phyloP scores from a whole-genome alignment of 1,284 basidiomycete species.

The Moesziomyces parantarcticus region DNA sequence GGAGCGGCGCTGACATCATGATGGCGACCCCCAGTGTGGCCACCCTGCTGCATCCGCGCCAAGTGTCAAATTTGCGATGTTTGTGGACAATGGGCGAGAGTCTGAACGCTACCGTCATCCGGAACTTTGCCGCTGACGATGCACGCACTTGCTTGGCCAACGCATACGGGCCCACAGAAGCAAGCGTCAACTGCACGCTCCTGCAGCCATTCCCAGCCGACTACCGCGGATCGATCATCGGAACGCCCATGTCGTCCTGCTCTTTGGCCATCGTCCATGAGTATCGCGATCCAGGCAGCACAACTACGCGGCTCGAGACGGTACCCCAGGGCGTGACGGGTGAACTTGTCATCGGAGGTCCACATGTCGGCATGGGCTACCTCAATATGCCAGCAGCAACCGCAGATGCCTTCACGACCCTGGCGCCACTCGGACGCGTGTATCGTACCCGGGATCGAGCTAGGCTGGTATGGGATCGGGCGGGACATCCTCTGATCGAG shows the following conservation, averaged over 20 bases:
- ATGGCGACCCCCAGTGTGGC: constrained; percentile 39
- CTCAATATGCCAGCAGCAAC: constrained; percentile 16
- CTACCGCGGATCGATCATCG: constrained; percentile 27
- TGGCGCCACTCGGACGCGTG: constrained; percentile 11
- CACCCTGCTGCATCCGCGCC: constrained; percentile 10
- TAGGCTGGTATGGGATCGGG: constrained; percentile 20
- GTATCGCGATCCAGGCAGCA: background rate
- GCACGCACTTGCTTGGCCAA: constrained; percentile 13
- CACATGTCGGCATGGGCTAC: constrained; percentile 28
- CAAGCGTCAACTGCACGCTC: constrained; percentile 33
- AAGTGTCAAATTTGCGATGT: constrained; percentile 12
- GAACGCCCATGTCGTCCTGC: constrained; percentile 17
- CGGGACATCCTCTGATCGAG: constrained; percentile 19
- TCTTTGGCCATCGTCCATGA: constrained; percentile 16
- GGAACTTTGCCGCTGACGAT: constrained; percentile 10
- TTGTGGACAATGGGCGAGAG: constrained; percentile 40
- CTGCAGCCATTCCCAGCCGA: constrained; percentile 18
- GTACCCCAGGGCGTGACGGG: constrained; percentile 17
- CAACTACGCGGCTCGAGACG: constrained; percentile 1
- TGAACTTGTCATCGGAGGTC: constrained; percentile 26
- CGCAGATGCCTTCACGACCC: constrained; percentile 11
- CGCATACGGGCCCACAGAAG: constrained; percentile 33
- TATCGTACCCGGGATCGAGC: constrained; percentile 24
- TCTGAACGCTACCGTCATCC: constrained; percentile 19
- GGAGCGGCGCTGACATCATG: constrained; percentile 28